A percentile compares a stretch with the other conserved stretches of the same genome.
Conservation (phyloP, 2,329 filamentous ascomycete species). For the Neoscytalidium dimidiatum region DNA sequence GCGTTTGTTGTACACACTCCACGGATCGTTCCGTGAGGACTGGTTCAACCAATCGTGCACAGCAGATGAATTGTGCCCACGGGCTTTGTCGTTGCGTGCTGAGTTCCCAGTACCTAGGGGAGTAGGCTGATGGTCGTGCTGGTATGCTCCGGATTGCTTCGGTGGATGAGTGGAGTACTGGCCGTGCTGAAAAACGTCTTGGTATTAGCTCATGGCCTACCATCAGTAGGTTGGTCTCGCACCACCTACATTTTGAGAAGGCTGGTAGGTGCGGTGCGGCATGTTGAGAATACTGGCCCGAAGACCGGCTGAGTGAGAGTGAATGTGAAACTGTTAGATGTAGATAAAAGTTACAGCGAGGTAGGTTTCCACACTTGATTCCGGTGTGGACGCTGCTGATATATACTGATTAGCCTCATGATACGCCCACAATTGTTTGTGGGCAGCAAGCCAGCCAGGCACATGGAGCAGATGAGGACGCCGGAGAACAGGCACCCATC, state of each 20-base stretch:
- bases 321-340: neutral
- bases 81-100: no score
- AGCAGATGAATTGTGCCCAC: no score
- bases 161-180: neutral
- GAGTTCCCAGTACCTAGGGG: no score
- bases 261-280: neutral
- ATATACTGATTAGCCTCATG: neutral
- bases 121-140: no score
- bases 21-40: no score
- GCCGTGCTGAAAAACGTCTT: neutral
- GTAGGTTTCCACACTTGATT: no score
- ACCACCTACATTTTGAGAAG: neutral
- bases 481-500: neutral
- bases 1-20: no score
- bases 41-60: no score
- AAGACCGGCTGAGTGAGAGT: no score
- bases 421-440: neutral
- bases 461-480: neutral
- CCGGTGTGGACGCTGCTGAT: neutral
- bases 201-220: neutral
- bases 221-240: neutral
- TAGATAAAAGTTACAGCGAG: no score
- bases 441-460: neutral
- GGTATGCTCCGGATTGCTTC: no score
- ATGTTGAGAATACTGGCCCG: no score